These are phyloP conservation scores for Lanmaoa pseudosensibilis DNA, from an alignment of 768 basidiomycete genomes.

Conservation along the genomic window DNA sequence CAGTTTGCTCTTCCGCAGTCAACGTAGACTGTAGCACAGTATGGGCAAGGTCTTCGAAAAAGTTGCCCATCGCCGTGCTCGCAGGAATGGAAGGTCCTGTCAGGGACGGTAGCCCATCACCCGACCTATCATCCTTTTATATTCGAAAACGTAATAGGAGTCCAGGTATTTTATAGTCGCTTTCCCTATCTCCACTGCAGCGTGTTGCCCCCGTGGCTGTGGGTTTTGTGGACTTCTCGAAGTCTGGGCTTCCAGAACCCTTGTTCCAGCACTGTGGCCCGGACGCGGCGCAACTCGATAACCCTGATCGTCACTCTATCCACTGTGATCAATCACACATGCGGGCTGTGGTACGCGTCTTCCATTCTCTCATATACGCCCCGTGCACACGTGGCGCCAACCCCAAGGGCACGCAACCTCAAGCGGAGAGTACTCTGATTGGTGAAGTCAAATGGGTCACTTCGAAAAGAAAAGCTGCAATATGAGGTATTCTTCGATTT, in stretches of 20 bases:
- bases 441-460: not conserved
- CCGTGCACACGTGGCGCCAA: not conserved
- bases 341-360: not conserved
- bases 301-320: not conserved
- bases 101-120: not conserved
- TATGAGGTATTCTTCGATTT: not conserved
- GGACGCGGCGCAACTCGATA: not conserved
- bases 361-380: not conserved
- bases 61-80: conserved; percentile 24
- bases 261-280: not conserved
- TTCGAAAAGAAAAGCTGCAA: not conserved
- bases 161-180: not conserved
- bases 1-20: conserved; percentile 24
- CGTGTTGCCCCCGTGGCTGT: not conserved
- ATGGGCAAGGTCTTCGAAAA: conserved; percentile 31
- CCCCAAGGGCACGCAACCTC: not conserved
- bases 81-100: not conserved
- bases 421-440: not conserved
- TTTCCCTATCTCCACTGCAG: not conserved
- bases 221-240: not conserved
- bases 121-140: not conserved
- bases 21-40: conserved; percentile 20
- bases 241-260: not conserved
- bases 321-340: not conserved
- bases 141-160: not conserved